phyloP scores from a whole-genome alignment of 371 early-diverging fungal genomes.

The Mycotypha africana region DNA sequence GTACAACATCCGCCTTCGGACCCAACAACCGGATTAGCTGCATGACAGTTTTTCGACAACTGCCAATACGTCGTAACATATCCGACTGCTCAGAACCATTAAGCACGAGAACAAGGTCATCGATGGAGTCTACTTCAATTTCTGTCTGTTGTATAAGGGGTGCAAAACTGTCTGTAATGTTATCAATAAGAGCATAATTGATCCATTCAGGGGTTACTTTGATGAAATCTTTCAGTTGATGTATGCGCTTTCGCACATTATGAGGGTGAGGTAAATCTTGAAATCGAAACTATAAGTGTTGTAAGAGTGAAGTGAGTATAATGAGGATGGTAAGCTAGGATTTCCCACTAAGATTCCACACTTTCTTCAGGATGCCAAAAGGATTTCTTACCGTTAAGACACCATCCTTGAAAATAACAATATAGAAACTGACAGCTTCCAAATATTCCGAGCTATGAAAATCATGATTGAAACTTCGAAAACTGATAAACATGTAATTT shows the following conservation, averaged over 20 bases:
- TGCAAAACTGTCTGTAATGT: constrained; percentile 81
- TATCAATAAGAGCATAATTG: constrained; percentile 84
- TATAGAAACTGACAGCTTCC: constrained; percentile 80
- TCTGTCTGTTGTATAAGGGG: constrained; percentile 77
- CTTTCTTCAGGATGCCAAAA: no score
- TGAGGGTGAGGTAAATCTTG: constrained; percentile 55
- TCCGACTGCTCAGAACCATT: constrained; percentile 75
- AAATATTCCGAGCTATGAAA: constrained; percentile 66
- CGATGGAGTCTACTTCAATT: constrained; percentile 86
- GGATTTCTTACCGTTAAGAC: constrained; percentile 52
- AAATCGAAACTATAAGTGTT: constrained; percentile 55
- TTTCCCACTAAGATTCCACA: no score
- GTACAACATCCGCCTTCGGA: constrained; percentile 81
- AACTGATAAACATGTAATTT: constrained; percentile 89
- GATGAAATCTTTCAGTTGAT: constrained; percentile 58
- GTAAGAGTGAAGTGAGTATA: no score
- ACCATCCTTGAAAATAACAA: constrained; percentile 67
- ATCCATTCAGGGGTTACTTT: constrained; percentile 81
- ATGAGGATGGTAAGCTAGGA: not conserved
- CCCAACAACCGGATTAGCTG: constrained; percentile 68
- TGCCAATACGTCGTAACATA: constrained; percentile 84
- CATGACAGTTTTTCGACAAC: constrained; percentile 79
- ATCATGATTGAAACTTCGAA: constrained; percentile 72
- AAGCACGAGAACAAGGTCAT: constrained; percentile 80
- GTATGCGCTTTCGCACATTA: constrained; percentile 58